phyloP scores from a whole-genome alignment of 257 asterid genomes.

The Solanum commersonii region DNA sequence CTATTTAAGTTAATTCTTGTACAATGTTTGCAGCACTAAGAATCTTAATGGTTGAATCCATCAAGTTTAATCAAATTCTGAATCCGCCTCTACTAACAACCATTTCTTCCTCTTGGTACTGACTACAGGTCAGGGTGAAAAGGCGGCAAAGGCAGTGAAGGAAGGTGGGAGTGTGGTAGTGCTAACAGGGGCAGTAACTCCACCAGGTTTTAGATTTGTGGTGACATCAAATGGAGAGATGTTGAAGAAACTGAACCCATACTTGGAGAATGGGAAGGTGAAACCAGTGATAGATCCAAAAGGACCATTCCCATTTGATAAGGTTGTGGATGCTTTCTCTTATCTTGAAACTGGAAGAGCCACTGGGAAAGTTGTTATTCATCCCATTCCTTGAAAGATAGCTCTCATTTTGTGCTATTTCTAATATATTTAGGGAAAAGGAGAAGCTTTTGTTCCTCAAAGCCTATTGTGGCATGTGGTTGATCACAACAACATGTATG shows the following conservation, averaged over 20 bases:
- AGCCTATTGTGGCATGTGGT: background rate
- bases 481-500: background rate
- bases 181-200: slow-evolving; percentile 66
- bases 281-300: slow-evolving; percentile 63
- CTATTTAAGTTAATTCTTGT: background rate
- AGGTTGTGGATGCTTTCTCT: slow-evolving; percentile 71
- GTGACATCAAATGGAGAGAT: slow-evolving; percentile 69
- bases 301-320: slow-evolving; percentile 69
- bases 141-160: slow-evolving; percentile 72
- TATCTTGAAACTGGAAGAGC: slow-evolving; percentile 66
- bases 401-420: background rate
- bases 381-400: slow-evolving; percentile 60
- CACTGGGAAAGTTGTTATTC: slow-evolving; percentile 67
- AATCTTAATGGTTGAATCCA: background rate
- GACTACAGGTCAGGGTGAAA: slow-evolving; percentile 66
- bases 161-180: slow-evolving; percentile 82
- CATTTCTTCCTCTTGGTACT: background rate
- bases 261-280: slow-evolving; percentile 63
- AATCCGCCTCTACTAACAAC: background rate
- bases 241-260: slow-evolving; percentile 62
- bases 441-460: background rate
- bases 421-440: background rate
- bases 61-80: background rate
- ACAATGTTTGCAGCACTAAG: background rate
- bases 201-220: slow-evolving; percentile 82